Evolutionary conservation across 1,139 yeast species (phyloP).

Genomic region (Meyerozyma carpophila): DNA sequence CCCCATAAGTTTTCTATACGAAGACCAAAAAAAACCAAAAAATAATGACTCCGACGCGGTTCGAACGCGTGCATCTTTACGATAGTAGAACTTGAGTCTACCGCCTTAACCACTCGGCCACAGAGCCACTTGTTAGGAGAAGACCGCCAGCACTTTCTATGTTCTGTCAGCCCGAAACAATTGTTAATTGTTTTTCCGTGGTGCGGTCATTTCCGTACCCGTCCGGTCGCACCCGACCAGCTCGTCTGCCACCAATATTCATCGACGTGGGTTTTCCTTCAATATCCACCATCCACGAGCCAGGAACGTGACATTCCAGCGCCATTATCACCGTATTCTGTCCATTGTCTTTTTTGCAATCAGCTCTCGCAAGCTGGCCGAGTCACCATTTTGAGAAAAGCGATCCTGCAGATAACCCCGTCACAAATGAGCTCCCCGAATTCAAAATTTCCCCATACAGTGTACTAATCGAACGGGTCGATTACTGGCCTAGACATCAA

Average conservation of each 20-base stretch:
- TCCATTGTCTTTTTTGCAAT: neutral
- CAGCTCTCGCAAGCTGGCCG: neutral
- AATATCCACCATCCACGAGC: too few species aligned
- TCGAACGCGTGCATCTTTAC: constrained; percentile 2
- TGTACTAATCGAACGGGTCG: neutral
- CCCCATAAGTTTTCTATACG: neutral
- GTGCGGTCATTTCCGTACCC: too few species aligned
- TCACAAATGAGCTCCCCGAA: constrained; percentile 1
- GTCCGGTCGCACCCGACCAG: too few species aligned
- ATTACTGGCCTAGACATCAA: neutral
- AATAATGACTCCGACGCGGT: constrained; percentile 1
- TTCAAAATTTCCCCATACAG: constrained; percentile 1
- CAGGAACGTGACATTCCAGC: too few species aligned
- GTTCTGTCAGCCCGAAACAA: too few species aligned
- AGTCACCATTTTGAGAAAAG: neutral
- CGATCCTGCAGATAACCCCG: neutral
- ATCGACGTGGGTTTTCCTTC: too few species aligned
- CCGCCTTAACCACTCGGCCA: constrained; percentile 2
- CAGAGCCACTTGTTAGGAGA: neutral
- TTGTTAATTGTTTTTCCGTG: too few species aligned
- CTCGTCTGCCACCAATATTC: too few species aligned
- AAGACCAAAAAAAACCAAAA: neutral
- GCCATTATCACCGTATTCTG: neutral
- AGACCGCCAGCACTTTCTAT: too few species aligned
- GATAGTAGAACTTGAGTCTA: constrained; percentile 1